Evolutionary conservation across 2,329 filamentous ascomycete genomes (phyloP).

Genomic region (Penicillium aurantiogriseum): DNA sequence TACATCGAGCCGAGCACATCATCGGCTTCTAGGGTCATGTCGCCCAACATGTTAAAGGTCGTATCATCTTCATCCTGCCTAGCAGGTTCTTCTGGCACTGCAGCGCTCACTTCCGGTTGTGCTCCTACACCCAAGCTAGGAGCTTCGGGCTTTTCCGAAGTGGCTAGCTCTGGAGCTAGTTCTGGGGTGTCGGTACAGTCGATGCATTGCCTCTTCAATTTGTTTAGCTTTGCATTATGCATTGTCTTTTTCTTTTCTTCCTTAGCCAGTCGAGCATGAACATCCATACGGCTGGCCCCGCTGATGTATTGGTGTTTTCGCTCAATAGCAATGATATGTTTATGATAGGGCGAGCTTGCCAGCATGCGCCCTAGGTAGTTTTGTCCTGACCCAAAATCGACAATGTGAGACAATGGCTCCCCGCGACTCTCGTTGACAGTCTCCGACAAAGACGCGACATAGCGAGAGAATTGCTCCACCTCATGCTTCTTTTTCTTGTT

Average conservation of each 20-base stretch:
- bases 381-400: constrained; percentile 95
- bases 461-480: constrained; percentile 85
- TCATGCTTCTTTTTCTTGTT: constrained; percentile 94
- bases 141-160: constrained; percentile 6
- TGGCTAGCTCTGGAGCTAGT: constrained; percentile 2
- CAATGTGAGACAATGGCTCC: constrained; percentile 70
- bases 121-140: constrained; percentile 2
- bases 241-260: constrained; percentile 67
- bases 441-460: constrained; percentile 66
- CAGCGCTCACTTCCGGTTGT: constrained; percentile 1
- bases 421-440: constrained; percentile 52
- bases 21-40: constrained; percentile 32
- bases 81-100: constrained; percentile 9
- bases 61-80: constrained; percentile 27
- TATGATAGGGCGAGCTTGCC: constrained; percentile 80
- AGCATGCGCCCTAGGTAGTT: constrained; percentile 91
- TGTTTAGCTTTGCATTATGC: constrained; percentile 43
- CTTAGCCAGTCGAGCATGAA: constrained; percentile 72
- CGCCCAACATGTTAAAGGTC: constrained; percentile 36
- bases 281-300: constrained; percentile 79
- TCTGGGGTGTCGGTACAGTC: constrained; percentile 18
- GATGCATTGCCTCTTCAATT: constrained; percentile 51
- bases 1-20: constrained; percentile 23
- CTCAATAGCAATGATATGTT: constrained; percentile 86
- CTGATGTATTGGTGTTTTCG: constrained; percentile 81